These are phyloP conservation scores for Salix dunnii DNA, from an alignment of 345 rosid genomes.

Conservation along the genomic window DNA sequence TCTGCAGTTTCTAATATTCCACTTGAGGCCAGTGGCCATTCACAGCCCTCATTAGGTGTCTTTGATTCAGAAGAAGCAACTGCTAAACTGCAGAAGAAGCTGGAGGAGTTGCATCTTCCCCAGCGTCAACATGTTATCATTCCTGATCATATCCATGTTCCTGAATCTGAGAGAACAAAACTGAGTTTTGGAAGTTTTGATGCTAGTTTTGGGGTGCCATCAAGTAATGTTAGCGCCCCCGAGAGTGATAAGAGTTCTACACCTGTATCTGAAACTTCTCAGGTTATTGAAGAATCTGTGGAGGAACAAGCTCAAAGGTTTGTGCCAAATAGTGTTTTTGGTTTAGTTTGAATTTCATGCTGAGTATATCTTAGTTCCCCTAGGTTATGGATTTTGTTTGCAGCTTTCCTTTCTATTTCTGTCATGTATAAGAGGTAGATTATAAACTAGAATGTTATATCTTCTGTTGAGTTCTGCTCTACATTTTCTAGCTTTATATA, in stretches of 20 bases:
- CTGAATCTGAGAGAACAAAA: slow-evolving; percentile 83
- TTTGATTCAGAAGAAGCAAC: slow-evolving; percentile 55
- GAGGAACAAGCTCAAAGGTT: slow-evolving; percentile 64
- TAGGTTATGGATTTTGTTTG: not conserved
- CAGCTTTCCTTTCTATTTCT: not conserved
- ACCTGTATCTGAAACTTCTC: slow-evolving; percentile 58
- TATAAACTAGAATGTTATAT: not conserved
- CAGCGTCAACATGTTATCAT: slow-evolving; percentile 87
- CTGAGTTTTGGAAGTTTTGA: slow-evolving; percentile 95
- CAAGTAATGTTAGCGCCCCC: slow-evolving; percentile 32
- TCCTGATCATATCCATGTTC: slow-evolving; percentile 86
- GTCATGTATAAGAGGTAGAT: not conserved
- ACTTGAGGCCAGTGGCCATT: slow-evolving; percentile 41
- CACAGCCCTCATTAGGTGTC: slow-evolving; percentile 36
- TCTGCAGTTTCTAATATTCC: slow-evolving; percentile 40
- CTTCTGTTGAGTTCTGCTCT: not conserved
- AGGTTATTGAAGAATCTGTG: slow-evolving; percentile 46
- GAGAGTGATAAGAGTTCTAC: slow-evolving; percentile 70
- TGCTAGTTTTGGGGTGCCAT: slow-evolving; percentile 59
- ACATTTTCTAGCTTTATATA: not conserved
- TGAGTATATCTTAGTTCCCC: not conserved
- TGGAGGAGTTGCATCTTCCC: slow-evolving; percentile 67
- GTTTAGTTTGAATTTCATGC: slow-evolving; percentile 4
- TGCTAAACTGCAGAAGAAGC: slow-evolving; percentile 62
- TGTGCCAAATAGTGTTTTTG: slow-evolving; percentile 11